Percentiles rank a stretch among this genome's conserved stretches.
Evolutionary conservation across 192 early-diverging fungal species (phyloP).

Genomic region (Coemansia brasiliensis): DNA sequence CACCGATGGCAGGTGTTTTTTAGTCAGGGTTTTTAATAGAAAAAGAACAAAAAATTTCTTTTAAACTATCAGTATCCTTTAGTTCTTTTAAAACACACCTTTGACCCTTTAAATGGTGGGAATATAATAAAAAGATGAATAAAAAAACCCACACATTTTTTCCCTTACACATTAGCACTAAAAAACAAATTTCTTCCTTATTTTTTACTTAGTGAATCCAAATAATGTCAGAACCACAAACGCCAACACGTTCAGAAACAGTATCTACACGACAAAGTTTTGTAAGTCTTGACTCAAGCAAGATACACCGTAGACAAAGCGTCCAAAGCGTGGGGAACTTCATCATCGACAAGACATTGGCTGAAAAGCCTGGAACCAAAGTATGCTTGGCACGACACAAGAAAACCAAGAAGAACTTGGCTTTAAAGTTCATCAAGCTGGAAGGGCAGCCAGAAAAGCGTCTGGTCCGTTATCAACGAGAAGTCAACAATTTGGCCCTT

Average conservation of each 20-base stretch:
- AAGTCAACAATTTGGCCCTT: slow-evolving; percentile 1
- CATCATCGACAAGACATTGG: slow-evolving; percentile 5
- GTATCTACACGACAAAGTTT: background rate
- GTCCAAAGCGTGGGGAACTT: background rate
- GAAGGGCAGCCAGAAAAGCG: slow-evolving; percentile 3
- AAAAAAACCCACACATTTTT: too few species aligned
- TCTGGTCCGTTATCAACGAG: background rate
- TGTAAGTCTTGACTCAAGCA: background rate
- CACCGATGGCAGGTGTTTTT: too few species aligned
- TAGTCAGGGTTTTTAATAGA: too few species aligned
- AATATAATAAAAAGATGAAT: too few species aligned
- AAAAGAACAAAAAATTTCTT: too few species aligned
- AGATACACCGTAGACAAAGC: background rate
- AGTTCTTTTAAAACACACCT: too few species aligned
- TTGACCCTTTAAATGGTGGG: too few species aligned
- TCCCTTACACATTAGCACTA: too few species aligned
- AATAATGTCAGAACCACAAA: slow-evolving; percentile 6
- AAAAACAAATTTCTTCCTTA: background rate
- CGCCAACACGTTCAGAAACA: background rate
- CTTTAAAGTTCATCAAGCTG: slow-evolving; percentile 1
- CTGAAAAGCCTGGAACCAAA: background rate
- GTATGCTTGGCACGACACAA: slow-evolving; percentile 6
- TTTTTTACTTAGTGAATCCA: background rate
- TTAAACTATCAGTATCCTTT: too few species aligned
- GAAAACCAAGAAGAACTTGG: slow-evolving; percentile 2